A percentile compares a stretch with the other conserved stretches of the same genome.
These are phyloP conservation scores for Sechiopsis laciniata DNA, from an alignment of 306 rosid genomes.

Conservation along the genomic window DNA sequence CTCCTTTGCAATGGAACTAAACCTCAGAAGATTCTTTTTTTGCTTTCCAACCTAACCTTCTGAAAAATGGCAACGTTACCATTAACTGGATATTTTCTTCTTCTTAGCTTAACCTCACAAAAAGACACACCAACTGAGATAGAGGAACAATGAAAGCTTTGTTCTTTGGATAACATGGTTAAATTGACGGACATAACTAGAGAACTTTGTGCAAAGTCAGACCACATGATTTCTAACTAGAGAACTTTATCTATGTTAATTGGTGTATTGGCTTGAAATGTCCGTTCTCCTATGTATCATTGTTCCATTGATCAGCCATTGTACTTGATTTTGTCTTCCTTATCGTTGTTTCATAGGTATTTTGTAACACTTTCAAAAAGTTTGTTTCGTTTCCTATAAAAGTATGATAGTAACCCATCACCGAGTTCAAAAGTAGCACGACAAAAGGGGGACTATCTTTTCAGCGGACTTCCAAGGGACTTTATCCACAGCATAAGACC, in stretches of 20 bases:
- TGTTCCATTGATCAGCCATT: too few relatives aligned
- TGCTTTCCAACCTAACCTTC: too few relatives aligned
- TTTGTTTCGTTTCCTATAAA: too few relatives aligned
- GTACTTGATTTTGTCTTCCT: too few relatives aligned
- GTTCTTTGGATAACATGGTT: not conserved
- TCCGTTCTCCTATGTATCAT: too few relatives aligned
- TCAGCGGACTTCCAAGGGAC: not conserved
- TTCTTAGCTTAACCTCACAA: not conserved
- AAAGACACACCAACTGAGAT: conserved; percentile 3
- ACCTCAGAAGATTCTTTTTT: not conserved
- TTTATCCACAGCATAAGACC: not conserved
- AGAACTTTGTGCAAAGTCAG: not conserved
- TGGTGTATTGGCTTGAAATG: too few relatives aligned
- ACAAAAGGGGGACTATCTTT: not conserved
- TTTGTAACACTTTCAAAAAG: too few relatives aligned
- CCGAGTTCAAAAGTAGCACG: not conserved
- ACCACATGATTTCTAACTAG: not conserved
- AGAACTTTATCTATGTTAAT: too few relatives aligned
- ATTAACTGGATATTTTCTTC: not conserved
- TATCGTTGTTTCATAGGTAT: too few relatives aligned
- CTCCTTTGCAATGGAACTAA: not conserved
- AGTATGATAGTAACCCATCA: not conserved
- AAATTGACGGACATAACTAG: not conserved
- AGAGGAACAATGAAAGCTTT: not conserved
- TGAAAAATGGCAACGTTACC: not conserved